Conservation (phyloP, 2,329 filamentous ascomycete genomes). For the Scedosporium dehoogii region DNA sequence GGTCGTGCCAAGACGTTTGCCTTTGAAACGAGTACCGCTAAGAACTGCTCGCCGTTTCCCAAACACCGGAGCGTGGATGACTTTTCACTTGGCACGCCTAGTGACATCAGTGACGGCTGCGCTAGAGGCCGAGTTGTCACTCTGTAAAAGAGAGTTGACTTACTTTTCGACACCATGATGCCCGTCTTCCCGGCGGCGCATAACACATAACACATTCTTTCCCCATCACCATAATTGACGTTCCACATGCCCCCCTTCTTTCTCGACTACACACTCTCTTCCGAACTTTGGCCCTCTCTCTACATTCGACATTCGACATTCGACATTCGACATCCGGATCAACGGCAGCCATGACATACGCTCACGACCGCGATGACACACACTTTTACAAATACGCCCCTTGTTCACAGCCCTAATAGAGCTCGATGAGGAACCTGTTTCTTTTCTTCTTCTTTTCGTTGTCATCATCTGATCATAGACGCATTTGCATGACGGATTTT, state of each 20-base stretch:
- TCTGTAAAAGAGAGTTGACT: neutral
- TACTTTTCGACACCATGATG: too few species aligned
- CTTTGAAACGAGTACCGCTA: conserved; percentile 47
- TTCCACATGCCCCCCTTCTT: neutral
- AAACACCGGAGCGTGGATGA: conserved; percentile 5
- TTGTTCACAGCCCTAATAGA: neutral
- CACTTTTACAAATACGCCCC: conserved; percentile 2
- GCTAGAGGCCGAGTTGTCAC: conserved; percentile 2
- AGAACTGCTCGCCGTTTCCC: neutral
- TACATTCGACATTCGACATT: neutral
- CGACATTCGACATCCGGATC: neutral
- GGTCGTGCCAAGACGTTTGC: conserved; percentile 88
- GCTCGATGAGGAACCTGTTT: neutral
- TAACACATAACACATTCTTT: neutral
- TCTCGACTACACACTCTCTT: neutral
- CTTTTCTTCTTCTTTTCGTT: conserved; percentile 3
- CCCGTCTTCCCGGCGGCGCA: too few species aligned
- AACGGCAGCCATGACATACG: neutral
- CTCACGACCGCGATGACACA: neutral
- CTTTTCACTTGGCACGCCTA: conserved; percentile 1
- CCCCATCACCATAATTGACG: neutral
- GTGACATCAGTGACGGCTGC: neutral
- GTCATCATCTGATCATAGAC: neutral
- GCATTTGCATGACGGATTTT: neutral
- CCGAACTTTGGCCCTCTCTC: neutral